phyloP scores from a whole-genome alignment of 805 yeast genomes.

The Sugiyamaella americana region DNA sequence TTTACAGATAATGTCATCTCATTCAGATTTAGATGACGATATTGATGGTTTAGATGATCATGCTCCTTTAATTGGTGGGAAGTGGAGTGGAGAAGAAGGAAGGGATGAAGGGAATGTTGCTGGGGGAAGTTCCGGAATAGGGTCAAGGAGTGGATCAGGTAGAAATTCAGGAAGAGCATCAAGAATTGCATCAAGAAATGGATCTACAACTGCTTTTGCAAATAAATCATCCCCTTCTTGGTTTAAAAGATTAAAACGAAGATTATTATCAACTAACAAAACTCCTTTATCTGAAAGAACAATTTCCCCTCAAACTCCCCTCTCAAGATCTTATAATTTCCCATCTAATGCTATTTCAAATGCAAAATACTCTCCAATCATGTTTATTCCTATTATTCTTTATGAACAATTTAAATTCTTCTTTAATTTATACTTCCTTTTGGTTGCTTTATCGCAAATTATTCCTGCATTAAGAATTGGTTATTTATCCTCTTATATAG shows the following conservation, averaged over 20 bases:
- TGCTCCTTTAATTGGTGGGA: neutral
- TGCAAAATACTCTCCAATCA: constrained; percentile 85
- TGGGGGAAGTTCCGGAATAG: neutral
- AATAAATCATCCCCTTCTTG: neutral
- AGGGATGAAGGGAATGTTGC: neutral
- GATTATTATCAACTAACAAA: no score
- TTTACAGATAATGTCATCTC: neutral
- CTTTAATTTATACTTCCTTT: constrained; percentile 82
- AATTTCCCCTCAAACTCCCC: constrained; percentile 6
- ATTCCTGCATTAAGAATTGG: constrained; percentile 90
- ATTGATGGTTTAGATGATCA: neutral
- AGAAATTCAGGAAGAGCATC: no score
- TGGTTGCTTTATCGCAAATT: constrained; percentile 91
- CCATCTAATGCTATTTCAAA: constrained; percentile 81
- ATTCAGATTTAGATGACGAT: neutral
- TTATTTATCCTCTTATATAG: constrained; percentile 84
- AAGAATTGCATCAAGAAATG: no score
- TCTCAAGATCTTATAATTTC: constrained; percentile 18
- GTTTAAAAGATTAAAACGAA: no score
- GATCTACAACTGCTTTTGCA: neutral
- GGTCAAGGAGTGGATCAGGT: no score
- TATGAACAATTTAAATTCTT: constrained; percentile 97
- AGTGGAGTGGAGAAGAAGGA: neutral
- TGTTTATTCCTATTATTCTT: constrained; percentile 81
- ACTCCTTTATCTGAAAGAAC: neutral